Evolutionary conservation across 2,329 filamentous ascomycete species (phyloP).

Genomic region (Alternaria sp.): DNA sequence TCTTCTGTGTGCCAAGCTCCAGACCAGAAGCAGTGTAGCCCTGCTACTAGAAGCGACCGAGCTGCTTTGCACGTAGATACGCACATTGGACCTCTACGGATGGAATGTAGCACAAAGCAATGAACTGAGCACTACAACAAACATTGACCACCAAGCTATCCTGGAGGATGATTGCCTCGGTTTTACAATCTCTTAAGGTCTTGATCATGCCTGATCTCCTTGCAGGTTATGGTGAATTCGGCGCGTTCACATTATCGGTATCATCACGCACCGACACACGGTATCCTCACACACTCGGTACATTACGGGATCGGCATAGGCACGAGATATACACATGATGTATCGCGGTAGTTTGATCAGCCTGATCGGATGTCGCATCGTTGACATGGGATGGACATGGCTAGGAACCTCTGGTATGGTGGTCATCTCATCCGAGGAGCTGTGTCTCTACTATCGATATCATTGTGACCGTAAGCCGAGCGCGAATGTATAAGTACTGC

Average conservation of each 20-base stretch:
- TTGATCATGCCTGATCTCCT: background rate
- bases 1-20: background rate
- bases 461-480: background rate
- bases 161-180: background rate
- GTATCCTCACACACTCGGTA: background rate
- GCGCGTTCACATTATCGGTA: background rate
- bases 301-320: background rate
- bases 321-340: background rate
- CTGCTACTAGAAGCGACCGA: rapidly evolving
- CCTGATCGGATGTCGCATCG: background rate
- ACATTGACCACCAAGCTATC: background rate
- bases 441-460: background rate
- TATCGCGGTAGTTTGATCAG: background rate
- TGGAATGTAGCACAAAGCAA: rapidly evolving
- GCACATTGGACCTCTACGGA: background rate
- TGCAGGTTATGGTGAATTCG: background rate
- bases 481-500: background rate
- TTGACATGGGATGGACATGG: background rate
- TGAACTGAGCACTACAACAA: background rate
- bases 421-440: background rate
- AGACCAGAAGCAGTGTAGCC: background rate
- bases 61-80: background rate
- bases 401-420: background rate
- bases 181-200: too few relatives aligned
- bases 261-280: background rate